phyloP scores from a whole-genome alignment of 2,329 filamentous ascomycete genomes.

The Fusarium fracticaudum region DNA sequence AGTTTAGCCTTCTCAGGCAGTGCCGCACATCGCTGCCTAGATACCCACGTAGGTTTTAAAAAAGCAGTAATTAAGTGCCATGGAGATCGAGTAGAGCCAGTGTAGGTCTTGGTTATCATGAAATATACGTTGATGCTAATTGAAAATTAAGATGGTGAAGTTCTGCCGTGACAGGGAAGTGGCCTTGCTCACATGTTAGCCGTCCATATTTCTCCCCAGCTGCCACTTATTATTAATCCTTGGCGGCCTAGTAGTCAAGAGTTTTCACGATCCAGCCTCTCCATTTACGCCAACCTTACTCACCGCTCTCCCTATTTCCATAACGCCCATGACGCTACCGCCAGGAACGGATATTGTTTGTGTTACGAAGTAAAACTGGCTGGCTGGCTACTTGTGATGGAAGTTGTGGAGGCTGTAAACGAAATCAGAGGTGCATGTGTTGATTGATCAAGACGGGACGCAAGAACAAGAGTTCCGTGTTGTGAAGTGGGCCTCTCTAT shows the following conservation, averaged over 20 bases:
- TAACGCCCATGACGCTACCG: slow-evolving; percentile 5
- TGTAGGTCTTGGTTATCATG: background rate
- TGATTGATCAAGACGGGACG: slow-evolving; percentile 30
- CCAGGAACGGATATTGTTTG: slow-evolving; percentile 9
- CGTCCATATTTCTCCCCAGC: background rate
- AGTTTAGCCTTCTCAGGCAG: background rate
- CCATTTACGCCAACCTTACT: slow-evolving; percentile 12
- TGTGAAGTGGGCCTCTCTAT: background rate
- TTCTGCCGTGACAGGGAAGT: background rate
- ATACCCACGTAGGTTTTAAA: background rate
- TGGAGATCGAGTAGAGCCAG: background rate
- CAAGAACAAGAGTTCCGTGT: slow-evolving; percentile 14
- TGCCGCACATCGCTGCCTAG: background rate
- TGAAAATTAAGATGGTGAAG: background rate
- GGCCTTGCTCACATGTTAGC: background rate
- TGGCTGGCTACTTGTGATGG: slow-evolving; percentile 15
- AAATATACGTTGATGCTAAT: background rate
- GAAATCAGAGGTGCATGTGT: slow-evolving; percentile 1
- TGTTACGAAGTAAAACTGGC: slow-evolving; percentile 10
- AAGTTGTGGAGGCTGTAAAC: slow-evolving; percentile 23
- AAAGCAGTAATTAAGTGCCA: background rate
- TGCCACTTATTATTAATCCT: background rate
- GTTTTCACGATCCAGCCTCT: slow-evolving; percentile 20
- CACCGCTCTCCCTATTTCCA: slow-evolving; percentile 14
- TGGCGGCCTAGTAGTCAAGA: background rate